Evolutionary conservation across 768 basidiomycete species (phyloP), one percentile per base, ranked within the genome.

Genomic region (Suillus variegatus): DNA sequence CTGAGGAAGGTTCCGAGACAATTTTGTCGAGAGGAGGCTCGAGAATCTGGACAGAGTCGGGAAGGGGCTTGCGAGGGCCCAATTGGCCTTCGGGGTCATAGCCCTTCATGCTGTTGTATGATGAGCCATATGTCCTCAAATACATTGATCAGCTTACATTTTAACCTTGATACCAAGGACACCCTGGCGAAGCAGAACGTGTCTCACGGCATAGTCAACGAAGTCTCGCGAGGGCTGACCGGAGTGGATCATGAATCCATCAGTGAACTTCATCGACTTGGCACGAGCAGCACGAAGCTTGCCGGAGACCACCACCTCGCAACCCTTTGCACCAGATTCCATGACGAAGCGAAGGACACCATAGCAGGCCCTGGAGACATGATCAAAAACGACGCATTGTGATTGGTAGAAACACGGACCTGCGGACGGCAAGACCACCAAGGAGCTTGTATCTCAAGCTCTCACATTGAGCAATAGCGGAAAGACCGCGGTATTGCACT

Each of bases 321-420:
- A 98, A 80, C 97, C 97, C 84, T 99, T 99, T 71, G 97, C 97
- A 72, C 94, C 94, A 65, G 97, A 98, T 83, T 99, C 97, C 97
- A 99, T 99, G 73, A 99, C 95, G 85, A 98, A 99, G 76, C 97
- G 95, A 76, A 99, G 95, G 74, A 99, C 97, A 91, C 97, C 97
- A 79, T 99, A 99, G 84, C 97, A 98, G 57, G 95, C 95, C 75
- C 94, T 95, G 70, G 10, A 41, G 8, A 8, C 32, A 12, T 46
- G 12, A 28, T 63, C 41, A 65, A 52, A 28, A 32, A 62, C 49
- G 40, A 28, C 10, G 63, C 1, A 67, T 64, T 57, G 0, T 47
- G 40, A 55, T 43, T 7, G 10, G 18, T 9, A 49, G 40, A n/a
- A 28, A 63, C 22, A 47, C 63, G 43, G 52, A 72, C 95, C 97